phyloP scores from a whole-genome alignment of 108 stramenopile genomes.

The Cyclotella cryptica region DNA sequence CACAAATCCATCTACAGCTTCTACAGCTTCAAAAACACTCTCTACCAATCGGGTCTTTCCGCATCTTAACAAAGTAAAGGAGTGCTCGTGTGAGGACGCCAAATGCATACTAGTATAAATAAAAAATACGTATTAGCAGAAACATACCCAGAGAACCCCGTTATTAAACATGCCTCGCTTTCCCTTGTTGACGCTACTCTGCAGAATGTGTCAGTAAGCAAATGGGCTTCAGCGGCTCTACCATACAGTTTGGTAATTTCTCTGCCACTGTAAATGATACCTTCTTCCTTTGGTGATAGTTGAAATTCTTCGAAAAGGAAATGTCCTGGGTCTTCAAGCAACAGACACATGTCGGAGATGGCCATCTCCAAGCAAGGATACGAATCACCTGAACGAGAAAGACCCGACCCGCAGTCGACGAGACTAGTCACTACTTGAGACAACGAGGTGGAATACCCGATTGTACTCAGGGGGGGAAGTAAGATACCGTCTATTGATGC shows the following conservation, averaged over 20 bases:
- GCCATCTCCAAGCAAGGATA: background rate
- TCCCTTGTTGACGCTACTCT: background rate
- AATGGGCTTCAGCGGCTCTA: background rate
- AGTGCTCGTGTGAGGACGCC: background rate
- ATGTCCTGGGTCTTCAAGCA: background rate
- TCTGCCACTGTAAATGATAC: background rate
- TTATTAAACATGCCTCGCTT: slow-evolving; percentile 3
- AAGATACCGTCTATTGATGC: background rate
- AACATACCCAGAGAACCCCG: background rate
- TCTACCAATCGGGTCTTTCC: slow-evolving; percentile 25
- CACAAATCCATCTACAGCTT: background rate
- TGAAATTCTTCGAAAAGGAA: background rate
- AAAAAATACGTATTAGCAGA: background rate
- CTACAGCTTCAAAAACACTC: slow-evolving; percentile 7
- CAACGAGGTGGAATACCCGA: background rate
- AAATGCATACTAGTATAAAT: background rate
- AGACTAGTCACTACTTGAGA: background rate
- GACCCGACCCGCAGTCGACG: background rate
- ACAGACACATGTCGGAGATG: background rate
- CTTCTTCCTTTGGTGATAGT: background rate
- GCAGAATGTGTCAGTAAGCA: background rate
- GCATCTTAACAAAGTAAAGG: background rate
- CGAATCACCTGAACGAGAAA: background rate
- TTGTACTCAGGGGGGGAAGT: background rate
- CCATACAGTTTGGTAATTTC: background rate